Conservation (phyloP, 331 rosid species). For the Telfairia occidentalis region DNA sequence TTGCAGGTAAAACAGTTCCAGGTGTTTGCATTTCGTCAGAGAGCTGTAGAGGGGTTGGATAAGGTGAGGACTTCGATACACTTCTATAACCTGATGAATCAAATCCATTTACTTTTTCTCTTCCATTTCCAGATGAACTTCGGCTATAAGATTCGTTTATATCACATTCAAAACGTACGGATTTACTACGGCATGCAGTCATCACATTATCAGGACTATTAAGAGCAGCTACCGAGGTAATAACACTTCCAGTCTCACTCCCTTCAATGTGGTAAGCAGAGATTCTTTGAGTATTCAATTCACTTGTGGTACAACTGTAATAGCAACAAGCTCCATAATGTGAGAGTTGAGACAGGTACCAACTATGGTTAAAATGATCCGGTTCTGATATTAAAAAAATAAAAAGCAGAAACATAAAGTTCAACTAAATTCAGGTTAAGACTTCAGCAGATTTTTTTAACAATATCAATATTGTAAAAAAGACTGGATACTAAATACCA, state of each 20-base stretch:
- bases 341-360: background rate
- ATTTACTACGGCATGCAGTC: conserved; percentile 39
- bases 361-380: background rate
- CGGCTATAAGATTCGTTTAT: conserved; percentile 27
- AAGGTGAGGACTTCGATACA: conserved; percentile 39
- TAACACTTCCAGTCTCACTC: conserved; percentile 22
- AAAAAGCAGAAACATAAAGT: background rate
- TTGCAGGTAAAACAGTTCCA: conserved; percentile 74
- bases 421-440: background rate
- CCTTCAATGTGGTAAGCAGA: conserved; percentile 33
- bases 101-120: conserved; percentile 20
- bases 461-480: background rate
- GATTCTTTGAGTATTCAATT: conserved; percentile 20
- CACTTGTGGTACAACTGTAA: conserved; percentile 44
- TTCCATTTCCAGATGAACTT: conserved; percentile 37
- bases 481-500: background rate
- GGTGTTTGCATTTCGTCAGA: conserved; percentile 90
- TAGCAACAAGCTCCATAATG: conserved; percentile 5
- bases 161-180: conserved; percentile 66
- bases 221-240: conserved; percentile 13
- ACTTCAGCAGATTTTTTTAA: background rate
- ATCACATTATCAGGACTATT: conserved; percentile 21
- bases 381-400: background rate
- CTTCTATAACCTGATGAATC: conserved; percentile 39
- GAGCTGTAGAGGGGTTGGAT: conserved; percentile 72